phyloP scores from a whole-genome alignment of 2,329 filamentous ascomycete species.

The Didymella exigua region DNA sequence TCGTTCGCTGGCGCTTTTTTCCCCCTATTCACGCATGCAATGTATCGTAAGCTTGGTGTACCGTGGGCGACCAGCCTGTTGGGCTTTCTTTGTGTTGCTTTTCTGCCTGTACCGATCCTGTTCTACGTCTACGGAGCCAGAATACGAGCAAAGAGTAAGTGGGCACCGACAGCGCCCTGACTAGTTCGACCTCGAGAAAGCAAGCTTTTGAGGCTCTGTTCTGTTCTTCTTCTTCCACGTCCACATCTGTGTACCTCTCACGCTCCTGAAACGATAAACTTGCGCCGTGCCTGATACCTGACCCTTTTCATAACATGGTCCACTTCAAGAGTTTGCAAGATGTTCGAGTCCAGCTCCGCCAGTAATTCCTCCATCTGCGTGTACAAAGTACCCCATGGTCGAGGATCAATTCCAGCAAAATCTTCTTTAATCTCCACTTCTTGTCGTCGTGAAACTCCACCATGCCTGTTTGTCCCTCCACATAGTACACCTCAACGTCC shows the following conservation, averaged over 20 bases:
- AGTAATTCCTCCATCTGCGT: constrained; percentile 3
- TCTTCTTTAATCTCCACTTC: background rate
- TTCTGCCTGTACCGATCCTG: constrained; percentile 44
- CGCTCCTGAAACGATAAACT: background rate
- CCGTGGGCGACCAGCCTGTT: constrained; percentile 43
- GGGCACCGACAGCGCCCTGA: constrained; percentile 30
- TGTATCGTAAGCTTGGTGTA: constrained; percentile 52
- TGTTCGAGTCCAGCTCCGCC: constrained; percentile 10
- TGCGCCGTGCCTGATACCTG: background rate
- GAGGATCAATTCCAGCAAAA: background rate
- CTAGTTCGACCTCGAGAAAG: background rate
- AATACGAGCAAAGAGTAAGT: constrained; percentile 42
- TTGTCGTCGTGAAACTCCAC: background rate
- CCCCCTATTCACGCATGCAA: constrained; percentile 55
- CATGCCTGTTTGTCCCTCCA: background rate
- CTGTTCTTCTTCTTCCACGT: background rate
- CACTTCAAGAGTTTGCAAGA: background rate
- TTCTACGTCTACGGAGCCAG: constrained; percentile 45
- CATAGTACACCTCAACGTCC: background rate
- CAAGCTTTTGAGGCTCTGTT: no score
- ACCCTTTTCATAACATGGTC: background rate
- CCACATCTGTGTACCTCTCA: background rate
- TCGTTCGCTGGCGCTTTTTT: constrained; percentile 58
- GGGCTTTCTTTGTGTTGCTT: constrained; percentile 40
- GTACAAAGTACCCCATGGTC: background rate